A percentile compares a stretch with the other conserved stretches of the same genome.
Conservation (phyloP, 23 red algal species). For the Porphyridium purpureum region DNA sequence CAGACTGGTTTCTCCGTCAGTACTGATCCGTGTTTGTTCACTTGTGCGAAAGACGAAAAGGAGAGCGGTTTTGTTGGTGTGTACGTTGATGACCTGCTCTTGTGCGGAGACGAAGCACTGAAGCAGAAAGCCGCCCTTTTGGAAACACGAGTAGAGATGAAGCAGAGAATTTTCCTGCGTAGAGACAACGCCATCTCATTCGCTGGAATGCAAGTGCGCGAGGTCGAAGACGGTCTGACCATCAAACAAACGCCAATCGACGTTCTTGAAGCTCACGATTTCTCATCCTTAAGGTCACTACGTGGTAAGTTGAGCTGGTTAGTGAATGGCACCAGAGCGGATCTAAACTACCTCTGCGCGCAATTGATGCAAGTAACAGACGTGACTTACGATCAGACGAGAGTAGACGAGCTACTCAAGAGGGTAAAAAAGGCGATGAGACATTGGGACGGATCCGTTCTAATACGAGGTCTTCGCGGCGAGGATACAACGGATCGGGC, state of each 20-base stretch:
- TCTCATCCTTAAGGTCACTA: no score
- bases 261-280: no score
- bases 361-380: no score
- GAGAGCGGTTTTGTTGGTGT: neutral
- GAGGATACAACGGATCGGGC: neutral
- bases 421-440: neutral
- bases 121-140: neutral
- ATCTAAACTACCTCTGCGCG: neutral
- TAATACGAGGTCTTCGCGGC: neutral
- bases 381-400: neutral
- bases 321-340: no score
- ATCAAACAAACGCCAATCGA: no score
- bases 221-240: neutral
- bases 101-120: neutral
- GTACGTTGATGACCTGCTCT: slow-evolving; percentile 4
- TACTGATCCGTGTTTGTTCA: slow-evolving; percentile 4
- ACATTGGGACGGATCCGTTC: neutral
- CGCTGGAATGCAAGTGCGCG: neutral
- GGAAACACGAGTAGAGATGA: neutral
- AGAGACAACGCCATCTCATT: neutral
- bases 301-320: no score
- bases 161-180: neutral
- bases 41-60: neutral
- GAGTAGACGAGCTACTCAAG: neutral
- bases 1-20: neutral